A percentile compares a stretch with the other conserved stretches of the same genome.
Conservation (phyloP, 495 filamentous ascomycete genomes). For the Podospora fimiseda region DNA sequence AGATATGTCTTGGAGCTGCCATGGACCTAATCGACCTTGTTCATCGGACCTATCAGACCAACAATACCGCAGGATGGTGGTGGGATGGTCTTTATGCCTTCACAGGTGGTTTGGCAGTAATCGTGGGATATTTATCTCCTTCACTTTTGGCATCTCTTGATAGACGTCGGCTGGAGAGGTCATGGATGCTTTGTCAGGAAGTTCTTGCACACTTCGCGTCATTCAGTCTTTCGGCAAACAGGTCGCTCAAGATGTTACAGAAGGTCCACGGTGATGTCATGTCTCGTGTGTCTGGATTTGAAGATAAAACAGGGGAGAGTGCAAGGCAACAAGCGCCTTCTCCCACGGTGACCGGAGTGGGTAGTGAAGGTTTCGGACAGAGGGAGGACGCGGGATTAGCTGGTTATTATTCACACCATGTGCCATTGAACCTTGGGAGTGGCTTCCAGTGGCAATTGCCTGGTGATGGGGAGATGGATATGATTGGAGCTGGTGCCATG, state of each 20-base stretch:
- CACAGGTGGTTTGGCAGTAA: slow-evolving; percentile 37
- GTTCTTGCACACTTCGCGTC: slow-evolving; percentile 14
- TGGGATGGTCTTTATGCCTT: slow-evolving; percentile 43
- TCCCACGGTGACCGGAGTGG: no score
- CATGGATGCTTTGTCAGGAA: slow-evolving; percentile 14
- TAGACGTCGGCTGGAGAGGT: slow-evolving; percentile 8
- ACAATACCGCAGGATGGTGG: slow-evolving; percentile 41
- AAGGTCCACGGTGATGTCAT: slow-evolving; percentile 18
- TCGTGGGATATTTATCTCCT: slow-evolving; percentile 18
- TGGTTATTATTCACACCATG: not conserved
- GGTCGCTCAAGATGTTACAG: slow-evolving; percentile 12
- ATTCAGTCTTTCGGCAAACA: slow-evolving; percentile 19
- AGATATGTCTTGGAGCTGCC: slow-evolving; percentile 34
- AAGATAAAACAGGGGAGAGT: not conserved
- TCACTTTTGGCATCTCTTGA: slow-evolving; percentile 2
- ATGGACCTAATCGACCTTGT: slow-evolving; percentile 36
- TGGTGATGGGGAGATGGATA: slow-evolving; percentile 1
- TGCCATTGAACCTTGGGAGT: slow-evolving; percentile 6
- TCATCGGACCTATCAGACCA: slow-evolving; percentile 33
- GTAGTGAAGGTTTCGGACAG: not conserved
- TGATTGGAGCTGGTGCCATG: slow-evolving; percentile 2
- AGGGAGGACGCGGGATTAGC: not conserved
- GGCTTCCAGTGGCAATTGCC: slow-evolving; percentile 14
- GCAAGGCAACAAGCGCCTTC: no score
- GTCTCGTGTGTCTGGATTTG: slow-evolving; percentile 4